Percentiles rank a stretch among this genome's conserved stretches.
These are phyloP conservation scores for Lathyrus oleraceus DNA, from an alignment of 306 rosid species.

Conservation along the genomic window DNA sequence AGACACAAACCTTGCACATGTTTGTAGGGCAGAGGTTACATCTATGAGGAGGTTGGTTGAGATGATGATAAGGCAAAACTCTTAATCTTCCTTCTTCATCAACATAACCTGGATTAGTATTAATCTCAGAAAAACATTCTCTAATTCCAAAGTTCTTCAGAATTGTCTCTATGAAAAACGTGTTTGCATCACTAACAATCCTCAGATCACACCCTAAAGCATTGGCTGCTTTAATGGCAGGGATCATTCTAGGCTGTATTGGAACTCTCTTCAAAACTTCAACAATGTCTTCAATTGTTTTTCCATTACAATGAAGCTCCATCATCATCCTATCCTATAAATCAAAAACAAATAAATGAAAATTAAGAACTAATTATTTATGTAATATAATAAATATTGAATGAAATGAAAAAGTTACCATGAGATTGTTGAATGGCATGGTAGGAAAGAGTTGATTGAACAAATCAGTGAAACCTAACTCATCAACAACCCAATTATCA, in stretches of 20 bases:
- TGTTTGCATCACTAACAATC: conserved; percentile 81
- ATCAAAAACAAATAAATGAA: not conserved
- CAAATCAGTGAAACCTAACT: conserved; percentile 56
- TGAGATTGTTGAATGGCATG: conserved; percentile 75
- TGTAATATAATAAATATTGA: not conserved
- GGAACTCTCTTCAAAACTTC: conserved; percentile 51
- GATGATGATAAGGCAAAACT: conserved; percentile 52
- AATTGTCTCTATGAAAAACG: conserved; percentile 69
- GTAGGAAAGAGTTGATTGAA: conserved; percentile 66
- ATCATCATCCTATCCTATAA: conserved; percentile 72
- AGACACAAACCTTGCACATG: conserved; percentile 71
- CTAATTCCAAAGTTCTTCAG: conserved; percentile 58
- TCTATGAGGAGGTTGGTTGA: conserved; percentile 50
- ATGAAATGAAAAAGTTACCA: conserved; percentile 44
- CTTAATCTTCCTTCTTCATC: conserved; percentile 57
- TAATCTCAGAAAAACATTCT: conserved; percentile 68
- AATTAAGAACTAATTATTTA: not conserved
- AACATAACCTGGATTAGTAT: conserved; percentile 61
- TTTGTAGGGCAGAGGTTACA: conserved; percentile 67
- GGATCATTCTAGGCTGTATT: conserved; percentile 54
- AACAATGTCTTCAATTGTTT: conserved; percentile 51
- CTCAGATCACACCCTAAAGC: conserved; percentile 76
- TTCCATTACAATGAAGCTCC: conserved; percentile 62
- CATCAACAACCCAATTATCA: conserved; percentile 76
- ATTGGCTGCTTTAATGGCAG: conserved; percentile 56